These are phyloP conservation scores for Apiotrichum mycotoxinovorans DNA, from an alignment of 1,284 basidiomycete species.

Conservation along the genomic window DNA sequence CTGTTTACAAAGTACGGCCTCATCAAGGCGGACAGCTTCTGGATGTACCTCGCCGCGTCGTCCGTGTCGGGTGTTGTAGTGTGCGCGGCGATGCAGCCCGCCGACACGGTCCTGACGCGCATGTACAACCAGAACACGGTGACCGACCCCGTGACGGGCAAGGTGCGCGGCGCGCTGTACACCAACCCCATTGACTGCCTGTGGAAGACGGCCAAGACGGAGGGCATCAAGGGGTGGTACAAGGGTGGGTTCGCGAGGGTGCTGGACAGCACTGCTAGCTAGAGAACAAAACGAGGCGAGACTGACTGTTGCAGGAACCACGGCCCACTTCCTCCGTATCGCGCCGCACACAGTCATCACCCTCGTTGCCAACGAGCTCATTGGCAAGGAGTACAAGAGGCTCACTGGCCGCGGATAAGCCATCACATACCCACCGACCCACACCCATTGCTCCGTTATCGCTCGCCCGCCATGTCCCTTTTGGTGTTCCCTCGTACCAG, in stretches of 20 bases:
- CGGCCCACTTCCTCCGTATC: conserved; percentile 86
- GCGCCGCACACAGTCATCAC: conserved; percentile 86
- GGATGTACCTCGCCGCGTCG: conserved; percentile 84
- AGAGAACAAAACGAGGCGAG: too few species aligned
- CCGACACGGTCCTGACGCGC: conserved; percentile 70
- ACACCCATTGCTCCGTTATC: too few species aligned
- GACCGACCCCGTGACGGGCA: conserved; percentile 64
- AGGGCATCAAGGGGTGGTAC: conserved; percentile 88
- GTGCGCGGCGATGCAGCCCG: conserved; percentile 76
- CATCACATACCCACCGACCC: too few species aligned
- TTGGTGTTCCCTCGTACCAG: neutral
- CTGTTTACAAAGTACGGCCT: conserved; percentile 65
- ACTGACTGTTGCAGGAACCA: conserved; percentile 58
- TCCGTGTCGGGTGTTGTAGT: conserved; percentile 88
- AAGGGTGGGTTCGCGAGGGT: conserved; percentile 59
- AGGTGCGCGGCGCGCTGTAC: conserved; percentile 72
- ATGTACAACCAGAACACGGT: conserved; percentile 94
- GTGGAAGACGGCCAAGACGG: conserved; percentile 88
- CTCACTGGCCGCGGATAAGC: conserved; percentile 18
- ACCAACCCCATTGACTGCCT: conserved; percentile 91
- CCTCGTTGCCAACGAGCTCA: conserved; percentile 79
- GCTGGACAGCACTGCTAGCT: neutral
- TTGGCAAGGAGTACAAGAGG: conserved; percentile 64
- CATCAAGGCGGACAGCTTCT: conserved; percentile 67
- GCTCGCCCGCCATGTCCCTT: neutral